Evolutionary conservation across 148 eudicot genomes (phyloP), one percentile per base, ranked within the genome.

Genomic region (Tetragonia tetragonoides): DNA sequence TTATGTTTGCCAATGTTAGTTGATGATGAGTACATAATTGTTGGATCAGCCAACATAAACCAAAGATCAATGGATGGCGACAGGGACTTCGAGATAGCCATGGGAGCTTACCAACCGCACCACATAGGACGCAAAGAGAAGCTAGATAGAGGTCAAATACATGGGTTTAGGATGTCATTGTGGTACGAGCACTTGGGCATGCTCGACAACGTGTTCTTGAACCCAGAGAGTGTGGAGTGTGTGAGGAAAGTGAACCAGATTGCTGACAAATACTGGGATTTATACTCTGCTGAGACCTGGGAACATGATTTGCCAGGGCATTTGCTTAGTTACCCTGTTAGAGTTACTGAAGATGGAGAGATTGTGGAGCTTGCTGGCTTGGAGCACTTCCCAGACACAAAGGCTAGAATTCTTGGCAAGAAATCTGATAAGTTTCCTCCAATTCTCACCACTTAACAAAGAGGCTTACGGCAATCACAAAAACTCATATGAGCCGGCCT

Each of bases 51-150:
- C 65, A 86, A 86, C 81, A 81, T 86, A 83, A 86, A 86, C 71
- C 86, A 86, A 68, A 78, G 88, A 49, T 87, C 90, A 34, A 84
- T 87, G 88, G 87, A 87, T 38, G 90, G 90, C 28, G 84, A 82
- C 0, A 75, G 90, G 47, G 90, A 87, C 87, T 79, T 88, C 1
- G 90, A 87, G 78, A 87, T 87, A 65, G 88, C 90, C 12, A 87
- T 87, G 90, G 90, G 90, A 68, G 87, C 81, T 2, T 87, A 70
- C 88, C 90, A 87, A 70, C 90, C 90, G 7, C 9, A 87, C 81
- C 87, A 87, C 73, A 75, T 86, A 60, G 2, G 57, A 42, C 77
- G 37, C 78, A 41, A 38, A 57, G 62, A 59, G 28, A 40, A 81
- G 18, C 71, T 77, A 24, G 77, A 87, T 21, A 77, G 82, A 77